These are phyloP conservation scores for Yamadazyma songkhlaensis DNA, from an alignment of 1,139 yeast genomes.

Conservation along the genomic window DNA sequence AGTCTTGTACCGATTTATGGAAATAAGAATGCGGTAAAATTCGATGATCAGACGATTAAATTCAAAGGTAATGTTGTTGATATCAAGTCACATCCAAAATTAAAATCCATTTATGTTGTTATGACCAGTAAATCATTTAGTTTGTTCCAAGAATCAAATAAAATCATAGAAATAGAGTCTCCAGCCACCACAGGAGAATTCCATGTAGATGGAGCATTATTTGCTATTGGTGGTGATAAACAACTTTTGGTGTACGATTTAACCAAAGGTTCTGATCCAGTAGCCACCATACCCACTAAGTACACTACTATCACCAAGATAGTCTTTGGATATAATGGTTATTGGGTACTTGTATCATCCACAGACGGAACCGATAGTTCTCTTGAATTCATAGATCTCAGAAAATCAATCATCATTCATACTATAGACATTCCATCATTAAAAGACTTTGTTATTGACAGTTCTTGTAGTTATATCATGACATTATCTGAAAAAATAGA, in stretches of 20 bases:
- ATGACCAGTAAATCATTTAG: constrained; percentile 10
- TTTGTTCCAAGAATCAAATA: constrained; percentile 8
- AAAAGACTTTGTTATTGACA: constrained; percentile 39
- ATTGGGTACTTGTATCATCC: constrained; percentile 49
- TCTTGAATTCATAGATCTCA: constrained; percentile 55
- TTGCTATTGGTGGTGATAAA: constrained; percentile 48
- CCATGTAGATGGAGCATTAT: constrained; percentile 66
- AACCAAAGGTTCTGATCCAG: constrained; percentile 25
- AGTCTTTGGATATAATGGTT: constrained; percentile 66
- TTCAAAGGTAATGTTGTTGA: constrained; percentile 16
- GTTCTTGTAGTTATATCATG: constrained; percentile 33
- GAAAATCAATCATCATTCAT: constrained; percentile 41
- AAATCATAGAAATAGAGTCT: constrained; percentile 7
- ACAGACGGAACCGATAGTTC: constrained; percentile 12
- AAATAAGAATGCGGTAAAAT: constrained; percentile 16
- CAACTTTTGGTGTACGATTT: constrained; percentile 43
- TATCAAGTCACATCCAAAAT: constrained; percentile 24
- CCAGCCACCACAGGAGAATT: constrained; percentile 35
- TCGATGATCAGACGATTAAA: constrained; percentile 14
- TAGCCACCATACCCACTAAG: constrained; percentile 32
- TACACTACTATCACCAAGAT: constrained; percentile 32
- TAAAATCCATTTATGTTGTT: constrained; percentile 10
- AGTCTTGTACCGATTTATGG: constrained; percentile 18
- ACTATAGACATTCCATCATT: constrained; percentile 19
- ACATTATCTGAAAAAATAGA: constrained; percentile 10